Conservation (phyloP, 2,329 filamentous ascomycete species). For the Chrysosphaeria jannelii region DNA sequence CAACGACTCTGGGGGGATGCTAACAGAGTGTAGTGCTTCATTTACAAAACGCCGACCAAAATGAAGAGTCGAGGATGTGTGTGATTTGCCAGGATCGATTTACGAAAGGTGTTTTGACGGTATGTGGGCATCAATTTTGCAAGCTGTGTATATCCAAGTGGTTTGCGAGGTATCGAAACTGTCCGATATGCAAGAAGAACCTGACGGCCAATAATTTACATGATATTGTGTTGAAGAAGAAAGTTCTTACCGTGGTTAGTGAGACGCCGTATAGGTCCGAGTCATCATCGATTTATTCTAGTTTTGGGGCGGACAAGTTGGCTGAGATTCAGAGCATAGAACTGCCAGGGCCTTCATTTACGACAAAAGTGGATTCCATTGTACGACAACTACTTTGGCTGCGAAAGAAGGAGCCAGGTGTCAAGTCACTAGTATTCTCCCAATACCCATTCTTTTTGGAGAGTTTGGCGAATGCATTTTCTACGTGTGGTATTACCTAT, state of each 20-base stretch:
- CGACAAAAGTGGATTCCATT: slow-evolving; percentile 69
- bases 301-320: slow-evolving; percentile 40
- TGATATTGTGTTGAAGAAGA: slow-evolving; percentile 58
- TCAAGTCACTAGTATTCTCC: slow-evolving; percentile 83
- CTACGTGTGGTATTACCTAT: slow-evolving; percentile 39
- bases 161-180: slow-evolving; percentile 45
- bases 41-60: slow-evolving; percentile 25
- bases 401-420: slow-evolving; percentile 51
- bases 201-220: slow-evolving; percentile 41
- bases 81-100: slow-evolving; percentile 63
- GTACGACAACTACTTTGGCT: slow-evolving; percentile 65
- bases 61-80: slow-evolving; percentile 36
- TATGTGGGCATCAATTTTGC: slow-evolving; percentile 81
- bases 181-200: slow-evolving; percentile 54
- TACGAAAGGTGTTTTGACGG: slow-evolving; percentile 49
- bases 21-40: slow-evolving; percentile 15
- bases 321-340: slow-evolving; percentile 60
- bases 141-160: slow-evolving; percentile 60
- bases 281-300: slow-evolving; percentile 35
- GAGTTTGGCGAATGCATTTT: slow-evolving; percentile 41
- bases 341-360: slow-evolving; percentile 41
- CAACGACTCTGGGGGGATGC: too few relatives aligned
- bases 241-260: slow-evolving; percentile 33
- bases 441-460: slow-evolving; percentile 51
- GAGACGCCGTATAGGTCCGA: slow-evolving; percentile 5